Conservation (phyloP, 2,329 filamentous ascomycete genomes). For the Celoporthe dispersa region DNA sequence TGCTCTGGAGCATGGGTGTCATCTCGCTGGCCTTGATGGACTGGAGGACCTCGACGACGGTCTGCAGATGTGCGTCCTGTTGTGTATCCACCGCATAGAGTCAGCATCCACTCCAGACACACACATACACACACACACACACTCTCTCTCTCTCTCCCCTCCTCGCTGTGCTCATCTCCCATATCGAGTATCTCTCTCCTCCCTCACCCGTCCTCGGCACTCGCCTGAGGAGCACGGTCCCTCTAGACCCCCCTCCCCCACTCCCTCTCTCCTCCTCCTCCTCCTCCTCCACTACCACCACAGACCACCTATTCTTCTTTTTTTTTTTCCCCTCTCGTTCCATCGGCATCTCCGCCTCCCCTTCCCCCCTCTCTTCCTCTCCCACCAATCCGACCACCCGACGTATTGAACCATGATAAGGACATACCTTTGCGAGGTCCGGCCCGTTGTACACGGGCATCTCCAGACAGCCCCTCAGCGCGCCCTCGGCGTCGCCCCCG, state of each 20-base stretch:
- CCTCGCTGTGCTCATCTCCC: conserved; percentile 1
- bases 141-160: neutral
- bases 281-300: neutral
- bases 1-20: conserved; percentile 81
- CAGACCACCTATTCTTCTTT: neutral
- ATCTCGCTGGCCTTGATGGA: conserved; percentile 97
- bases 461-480: conserved; percentile 82
- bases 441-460: conserved; percentile 75
- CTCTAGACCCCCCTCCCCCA: neutral
- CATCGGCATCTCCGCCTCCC: conserved; percentile 7
- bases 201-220: conserved; percentile 7
- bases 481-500: conserved; percentile 85
- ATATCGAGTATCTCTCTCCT: conserved; percentile 24
- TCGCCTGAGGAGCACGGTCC: conserved; percentile 24
- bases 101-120: conserved; percentile 29
- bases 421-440: conserved; percentile 61
- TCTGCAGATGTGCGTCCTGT: conserved; percentile 84
- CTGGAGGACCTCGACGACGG: conserved; percentile 90
- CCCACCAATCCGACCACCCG: neutral
- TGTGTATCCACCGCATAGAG: conserved; percentile 18
- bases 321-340: neutral
- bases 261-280: neutral
- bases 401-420: neutral
- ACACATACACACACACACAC: no score
- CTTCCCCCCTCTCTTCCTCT: neutral